A percentile compares a stretch with the other conserved stretches of the same genome.
phyloP scores from a whole-genome alignment of 2,329 filamentous ascomycete species.

The Phoma sp. region DNA sequence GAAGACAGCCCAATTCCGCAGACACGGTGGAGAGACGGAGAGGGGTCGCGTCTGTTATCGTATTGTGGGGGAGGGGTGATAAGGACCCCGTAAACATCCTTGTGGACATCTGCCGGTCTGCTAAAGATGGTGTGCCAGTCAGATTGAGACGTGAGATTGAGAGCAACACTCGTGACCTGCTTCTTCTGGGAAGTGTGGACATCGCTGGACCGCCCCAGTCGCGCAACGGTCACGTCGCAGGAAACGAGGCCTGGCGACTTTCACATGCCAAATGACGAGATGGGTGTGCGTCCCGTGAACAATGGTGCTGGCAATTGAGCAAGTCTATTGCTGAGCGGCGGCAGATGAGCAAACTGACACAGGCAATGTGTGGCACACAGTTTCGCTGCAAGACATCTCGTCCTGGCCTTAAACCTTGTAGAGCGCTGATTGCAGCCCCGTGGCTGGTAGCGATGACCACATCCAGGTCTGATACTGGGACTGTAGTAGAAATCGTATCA shows the following conservation, averaged over 20 bases:
- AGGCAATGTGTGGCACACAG: constrained; percentile 29
- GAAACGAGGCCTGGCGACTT: constrained; percentile 27
- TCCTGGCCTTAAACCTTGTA: constrained; percentile 33
- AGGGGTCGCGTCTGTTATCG: constrained; percentile 9
- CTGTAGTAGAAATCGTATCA: constrained; percentile 34
- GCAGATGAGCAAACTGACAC: constrained; percentile 28
- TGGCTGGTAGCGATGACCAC: constrained; percentile 37
- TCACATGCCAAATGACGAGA: constrained; percentile 39
- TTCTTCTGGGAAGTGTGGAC: constrained; percentile 7
- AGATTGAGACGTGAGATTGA: constrained; percentile 4
- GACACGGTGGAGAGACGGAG: constrained; percentile 9
- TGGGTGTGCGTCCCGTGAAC: constrained; percentile 16
- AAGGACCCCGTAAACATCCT: constrained; percentile 18
- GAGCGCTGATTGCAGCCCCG: constrained; percentile 38
- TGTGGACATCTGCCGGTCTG: constrained; percentile 14
- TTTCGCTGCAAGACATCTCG: constrained; percentile 42
- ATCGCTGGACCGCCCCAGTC: constrained; percentile 15
- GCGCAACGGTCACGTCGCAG: constrained; percentile 15
- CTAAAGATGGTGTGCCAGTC: constrained; percentile 13
- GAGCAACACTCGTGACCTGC: constrained; percentile 19
- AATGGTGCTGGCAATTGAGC: constrained; percentile 24
- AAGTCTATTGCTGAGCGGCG: constrained; percentile 28
- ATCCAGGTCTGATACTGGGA: constrained; percentile 22
- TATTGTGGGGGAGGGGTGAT: constrained; percentile 14
- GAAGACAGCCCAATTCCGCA: constrained; percentile 5